Evolutionary conservation across 352 stramenopile species (phyloP).

Genomic region (Globisporangium megalacanthum): DNA sequence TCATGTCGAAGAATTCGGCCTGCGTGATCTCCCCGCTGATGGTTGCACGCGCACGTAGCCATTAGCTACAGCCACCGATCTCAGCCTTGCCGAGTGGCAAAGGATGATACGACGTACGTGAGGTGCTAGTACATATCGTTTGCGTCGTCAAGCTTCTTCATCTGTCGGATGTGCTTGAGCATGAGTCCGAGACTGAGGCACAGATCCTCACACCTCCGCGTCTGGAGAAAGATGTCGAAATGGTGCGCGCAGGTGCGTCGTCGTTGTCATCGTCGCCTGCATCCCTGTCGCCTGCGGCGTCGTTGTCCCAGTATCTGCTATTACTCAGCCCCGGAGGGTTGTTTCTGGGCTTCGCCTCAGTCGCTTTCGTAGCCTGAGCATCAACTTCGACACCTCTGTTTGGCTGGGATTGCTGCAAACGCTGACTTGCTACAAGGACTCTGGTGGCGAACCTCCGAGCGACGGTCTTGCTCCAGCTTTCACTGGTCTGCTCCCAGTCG

Average conservation of each 20-base stretch:
- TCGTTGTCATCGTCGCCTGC: neutral
- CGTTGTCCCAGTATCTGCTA: neutral
- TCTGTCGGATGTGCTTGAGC: constrained; percentile 47
- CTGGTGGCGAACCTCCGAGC: neutral
- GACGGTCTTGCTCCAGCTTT: neutral
- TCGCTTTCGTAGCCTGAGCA: neutral
- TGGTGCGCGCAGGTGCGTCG: constrained; percentile 23
- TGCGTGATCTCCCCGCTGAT: constrained; percentile 63
- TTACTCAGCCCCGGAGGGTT: neutral
- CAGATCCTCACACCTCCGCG: constrained; percentile 40
- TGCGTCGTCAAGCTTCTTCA: constrained; percentile 65
- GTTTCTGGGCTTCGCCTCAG: constrained; percentile 5
- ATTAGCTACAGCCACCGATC: neutral
- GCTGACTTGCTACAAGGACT: neutral
- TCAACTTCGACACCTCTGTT: neutral
- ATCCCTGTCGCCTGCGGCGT: neutral
- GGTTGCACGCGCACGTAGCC: neutral
- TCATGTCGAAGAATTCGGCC: constrained; percentile 71
- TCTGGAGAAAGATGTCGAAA: constrained; percentile 55
- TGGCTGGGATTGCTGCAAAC: neutral
- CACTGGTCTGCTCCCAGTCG: neutral
- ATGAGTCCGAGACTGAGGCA: constrained; percentile 45
- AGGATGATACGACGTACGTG: constrained; percentile 31
- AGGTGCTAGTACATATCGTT: constrained; percentile 63
- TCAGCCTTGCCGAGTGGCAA: neutral